phyloP scores from a whole-genome alignment of 805 yeast genomes.

The Tetrapisispora pingtungensis region DNA sequence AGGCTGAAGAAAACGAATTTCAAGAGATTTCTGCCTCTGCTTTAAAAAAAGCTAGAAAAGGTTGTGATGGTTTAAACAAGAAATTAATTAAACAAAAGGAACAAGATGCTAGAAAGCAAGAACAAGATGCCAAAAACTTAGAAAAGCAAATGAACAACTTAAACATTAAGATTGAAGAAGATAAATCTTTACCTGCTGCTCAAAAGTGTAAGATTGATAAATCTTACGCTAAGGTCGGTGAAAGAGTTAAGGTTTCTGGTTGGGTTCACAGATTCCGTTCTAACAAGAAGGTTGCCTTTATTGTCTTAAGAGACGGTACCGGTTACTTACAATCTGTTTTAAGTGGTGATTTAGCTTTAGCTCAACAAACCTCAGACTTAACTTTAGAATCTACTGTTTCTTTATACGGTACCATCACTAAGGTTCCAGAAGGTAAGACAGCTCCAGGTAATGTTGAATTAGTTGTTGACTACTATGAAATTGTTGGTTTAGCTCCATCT shows the following conservation, averaged over 20 bases:
- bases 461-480: conserved; percentile 78
- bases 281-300: conserved; percentile 85
- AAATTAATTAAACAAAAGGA: conserved; percentile 43
- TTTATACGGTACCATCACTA: conserved; percentile 68
- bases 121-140: conserved; percentile 59
- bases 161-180: conserved; percentile 65
- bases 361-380: conserved; percentile 71
- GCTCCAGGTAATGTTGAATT: conserved; percentile 98
- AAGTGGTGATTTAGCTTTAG: conserved; percentile 85
- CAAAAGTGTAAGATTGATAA: conserved; percentile 52
- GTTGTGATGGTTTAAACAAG: conserved; percentile 84
- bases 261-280: conserved; percentile 94
- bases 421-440: conserved; percentile 88
- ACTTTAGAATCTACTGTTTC: conserved; percentile 82
- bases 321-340: conserved; percentile 84
- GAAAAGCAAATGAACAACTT: conserved; percentile 70
- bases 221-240: conserved; percentile 45
- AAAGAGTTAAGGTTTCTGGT: conserved; percentile 74
- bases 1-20: conserved; percentile 36
- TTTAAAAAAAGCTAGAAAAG: conserved; percentile 91
- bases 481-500: conserved; percentile 88
- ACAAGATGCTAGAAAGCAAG: conserved; percentile 42
- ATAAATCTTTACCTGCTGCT: conserved; percentile 62
- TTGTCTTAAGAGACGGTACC: conserved; percentile 91
- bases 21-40: conserved; percentile 82